Evolutionary conservation across 75 land plant genomes (phyloP).

Genomic region (Cunninghamia lanceolata): DNA sequence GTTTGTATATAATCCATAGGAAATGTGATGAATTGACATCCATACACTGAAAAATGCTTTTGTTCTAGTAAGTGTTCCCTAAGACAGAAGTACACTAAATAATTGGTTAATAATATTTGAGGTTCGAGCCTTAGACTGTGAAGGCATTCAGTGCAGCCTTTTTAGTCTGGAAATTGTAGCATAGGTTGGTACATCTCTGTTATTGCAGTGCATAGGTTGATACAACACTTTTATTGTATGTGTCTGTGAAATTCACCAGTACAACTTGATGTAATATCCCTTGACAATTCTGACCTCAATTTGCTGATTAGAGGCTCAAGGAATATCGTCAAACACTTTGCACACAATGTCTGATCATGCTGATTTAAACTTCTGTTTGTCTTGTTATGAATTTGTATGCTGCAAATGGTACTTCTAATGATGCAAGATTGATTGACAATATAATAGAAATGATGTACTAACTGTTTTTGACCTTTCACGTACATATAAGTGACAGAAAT

Average conservation of each 20-base stretch:
- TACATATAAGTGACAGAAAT: no score
- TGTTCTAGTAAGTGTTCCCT: not conserved
- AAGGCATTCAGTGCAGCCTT: not conserved
- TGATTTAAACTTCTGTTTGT: no score
- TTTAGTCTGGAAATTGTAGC: not conserved
- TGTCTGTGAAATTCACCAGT: not conserved
- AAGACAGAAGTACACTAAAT: not conserved
- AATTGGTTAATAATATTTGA: not conserved
- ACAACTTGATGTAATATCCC: no score
- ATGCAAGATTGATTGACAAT: no score
- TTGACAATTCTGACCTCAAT: no score
- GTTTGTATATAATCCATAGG: not conserved
- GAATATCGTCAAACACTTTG: no score
- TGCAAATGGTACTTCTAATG: no score
- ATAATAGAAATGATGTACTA: no score
- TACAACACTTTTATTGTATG: not conserved
- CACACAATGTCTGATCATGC: no score
- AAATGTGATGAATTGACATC: not conserved
- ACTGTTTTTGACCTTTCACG: no score
- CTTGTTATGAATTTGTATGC: no score
- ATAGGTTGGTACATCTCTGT: not conserved
- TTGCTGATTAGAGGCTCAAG: no score
- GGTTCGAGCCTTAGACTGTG: not conserved
- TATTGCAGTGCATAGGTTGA: not conserved
- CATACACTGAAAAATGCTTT: not conserved